A percentile compares a stretch with the other conserved stretches of the same genome.
phyloP scores from a whole-genome alignment of 768 basidiomycete genomes.

The Pleurotus tuber-regium region DNA sequence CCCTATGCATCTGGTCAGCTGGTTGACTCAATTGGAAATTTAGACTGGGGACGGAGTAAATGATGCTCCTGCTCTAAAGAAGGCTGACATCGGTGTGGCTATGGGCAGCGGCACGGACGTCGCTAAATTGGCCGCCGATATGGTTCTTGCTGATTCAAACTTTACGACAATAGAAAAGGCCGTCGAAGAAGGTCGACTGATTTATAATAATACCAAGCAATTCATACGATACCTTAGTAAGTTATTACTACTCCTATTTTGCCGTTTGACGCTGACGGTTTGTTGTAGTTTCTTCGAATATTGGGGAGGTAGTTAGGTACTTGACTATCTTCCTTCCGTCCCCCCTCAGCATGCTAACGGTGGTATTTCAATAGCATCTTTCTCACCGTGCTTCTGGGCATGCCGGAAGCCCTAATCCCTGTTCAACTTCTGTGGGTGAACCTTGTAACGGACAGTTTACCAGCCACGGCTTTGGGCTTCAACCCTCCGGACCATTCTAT shows the following conservation, averaged over 20 bases:
- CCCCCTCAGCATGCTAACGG: not conserved
- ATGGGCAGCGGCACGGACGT: constrained; percentile 99
- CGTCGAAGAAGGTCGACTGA: constrained; percentile 95
- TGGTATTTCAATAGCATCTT: constrained; percentile 67
- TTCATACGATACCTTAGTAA: constrained; percentile 97
- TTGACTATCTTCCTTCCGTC: constrained; percentile 20
- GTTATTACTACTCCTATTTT: constrained; percentile 25
- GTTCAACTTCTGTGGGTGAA: constrained; percentile 99
- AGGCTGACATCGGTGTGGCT: constrained; percentile 96
- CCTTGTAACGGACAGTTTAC: constrained; percentile 93
- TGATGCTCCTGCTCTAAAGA: constrained; percentile 95
- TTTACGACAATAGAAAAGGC: constrained; percentile 96
- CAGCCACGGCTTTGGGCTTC: constrained; percentile 96
- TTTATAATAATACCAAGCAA: constrained; percentile 99
- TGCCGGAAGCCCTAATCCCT: constrained; percentile 99
- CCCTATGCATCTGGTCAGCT: not conserved
- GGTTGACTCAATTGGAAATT: constrained; percentile 4
- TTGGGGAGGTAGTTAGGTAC: constrained; percentile 89
- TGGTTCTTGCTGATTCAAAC: constrained; percentile 97
- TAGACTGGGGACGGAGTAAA: constrained; percentile 98
- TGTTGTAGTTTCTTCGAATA: constrained; percentile 82
- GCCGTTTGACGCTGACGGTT: not conserved
- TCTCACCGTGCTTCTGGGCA: constrained; percentile 93
- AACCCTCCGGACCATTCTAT: constrained; percentile 96
- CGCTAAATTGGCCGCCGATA: constrained; percentile 95